phyloP scores from a whole-genome alignment of 768 basidiomycete genomes.

The Tubosaeta sp. region DNA sequence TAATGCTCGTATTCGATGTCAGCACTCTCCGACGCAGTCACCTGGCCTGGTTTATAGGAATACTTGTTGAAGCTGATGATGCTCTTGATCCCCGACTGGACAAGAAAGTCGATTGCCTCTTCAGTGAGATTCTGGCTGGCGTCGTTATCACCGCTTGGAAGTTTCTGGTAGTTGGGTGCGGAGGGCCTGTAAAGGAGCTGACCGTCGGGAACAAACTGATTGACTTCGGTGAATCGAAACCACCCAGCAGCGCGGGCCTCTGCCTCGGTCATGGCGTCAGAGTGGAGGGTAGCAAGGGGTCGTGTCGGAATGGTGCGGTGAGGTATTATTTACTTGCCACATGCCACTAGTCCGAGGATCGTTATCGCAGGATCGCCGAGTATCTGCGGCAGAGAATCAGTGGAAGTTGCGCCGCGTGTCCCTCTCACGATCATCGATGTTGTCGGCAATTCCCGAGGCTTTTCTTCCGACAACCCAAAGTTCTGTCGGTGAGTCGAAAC shows the following conservation, averaged over 20 bases:
- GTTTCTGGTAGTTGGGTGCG: background rate
- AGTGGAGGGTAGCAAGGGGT: background rate
- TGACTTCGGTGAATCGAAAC: background rate
- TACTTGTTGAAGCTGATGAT: background rate
- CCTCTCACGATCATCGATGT: background rate
- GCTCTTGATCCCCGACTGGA: background rate
- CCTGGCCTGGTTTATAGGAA: background rate
- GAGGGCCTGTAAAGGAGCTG: background rate
- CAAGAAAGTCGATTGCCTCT: background rate
- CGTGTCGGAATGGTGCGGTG: too few relatives aligned
- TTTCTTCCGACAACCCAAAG: too few relatives aligned
- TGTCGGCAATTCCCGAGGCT: too few relatives aligned
- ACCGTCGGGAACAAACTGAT: background rate
- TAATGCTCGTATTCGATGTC: background rate
- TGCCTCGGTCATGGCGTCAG: background rate
- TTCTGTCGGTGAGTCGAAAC: too few relatives aligned
- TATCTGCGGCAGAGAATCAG: too few relatives aligned
- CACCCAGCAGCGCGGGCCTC: background rate
- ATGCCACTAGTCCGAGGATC: too few relatives aligned
- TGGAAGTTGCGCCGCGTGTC: too few relatives aligned
- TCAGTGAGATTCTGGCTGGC: background rate
- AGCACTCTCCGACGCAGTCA: background rate
- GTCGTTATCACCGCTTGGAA: background rate
- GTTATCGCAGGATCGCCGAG: too few relatives aligned
- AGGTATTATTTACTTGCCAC: too few relatives aligned